A percentile compares a stretch with the other conserved stretches of the same genome.
Conservation (phyloP, 306 rosid genomes). For the Gastrolobium villosum region DNA sequence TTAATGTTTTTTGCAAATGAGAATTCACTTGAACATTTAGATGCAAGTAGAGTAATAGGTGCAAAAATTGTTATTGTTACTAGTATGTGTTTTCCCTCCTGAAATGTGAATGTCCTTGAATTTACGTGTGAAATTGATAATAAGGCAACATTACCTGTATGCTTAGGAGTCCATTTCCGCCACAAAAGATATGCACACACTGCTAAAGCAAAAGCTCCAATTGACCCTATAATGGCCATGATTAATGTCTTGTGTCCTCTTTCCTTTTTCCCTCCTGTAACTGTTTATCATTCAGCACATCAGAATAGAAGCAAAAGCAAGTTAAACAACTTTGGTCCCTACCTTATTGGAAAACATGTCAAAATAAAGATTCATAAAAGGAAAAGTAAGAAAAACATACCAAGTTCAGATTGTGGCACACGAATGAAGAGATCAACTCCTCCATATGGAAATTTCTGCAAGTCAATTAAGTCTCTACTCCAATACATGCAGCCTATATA, state of each 20-base stretch:
- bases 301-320: not conserved
- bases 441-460: constrained; percentile 41
- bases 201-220: constrained; percentile 21
- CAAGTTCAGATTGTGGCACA: constrained; percentile 30
- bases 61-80: too few relatives aligned
- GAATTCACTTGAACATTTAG: too few relatives aligned
- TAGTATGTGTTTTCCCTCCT: too few relatives aligned
- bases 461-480: constrained; percentile 47
- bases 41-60: too few relatives aligned
- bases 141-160: constrained; percentile 29
- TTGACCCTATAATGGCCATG: constrained; percentile 8
- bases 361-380: not conserved
- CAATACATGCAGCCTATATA: constrained; percentile 51
- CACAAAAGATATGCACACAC: constrained; percentile 34
- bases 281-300: constrained; percentile 3
- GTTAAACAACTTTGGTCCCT: not conserved
- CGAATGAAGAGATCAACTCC: constrained; percentile 56
- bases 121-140: not conserved
- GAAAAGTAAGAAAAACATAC: constrained; percentile 13
- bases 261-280: not conserved
- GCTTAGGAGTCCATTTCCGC: constrained; percentile 30
- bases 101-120: not conserved
- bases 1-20: too few relatives aligned
- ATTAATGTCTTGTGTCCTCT: not conserved
- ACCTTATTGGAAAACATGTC: too few relatives aligned